phyloP scores from a whole-genome alignment of 2,329 filamentous ascomycete genomes.

The Polychaeton citri region DNA sequence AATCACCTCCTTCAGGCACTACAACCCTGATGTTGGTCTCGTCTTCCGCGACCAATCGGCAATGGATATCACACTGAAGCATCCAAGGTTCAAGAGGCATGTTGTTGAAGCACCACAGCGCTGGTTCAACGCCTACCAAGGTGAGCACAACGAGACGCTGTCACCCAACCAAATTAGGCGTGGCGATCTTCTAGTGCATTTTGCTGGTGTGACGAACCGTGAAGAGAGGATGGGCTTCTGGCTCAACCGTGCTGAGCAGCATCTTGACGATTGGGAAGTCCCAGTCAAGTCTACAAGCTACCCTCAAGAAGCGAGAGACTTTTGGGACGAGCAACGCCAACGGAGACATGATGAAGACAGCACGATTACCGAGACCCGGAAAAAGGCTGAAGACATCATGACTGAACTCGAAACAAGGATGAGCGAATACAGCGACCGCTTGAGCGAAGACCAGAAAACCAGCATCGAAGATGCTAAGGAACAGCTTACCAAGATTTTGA shows the following conservation, averaged over 20 bases:
- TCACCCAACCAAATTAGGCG: constrained; percentile 23
- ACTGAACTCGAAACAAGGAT: constrained; percentile 12
- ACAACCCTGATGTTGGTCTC: constrained; percentile 22
- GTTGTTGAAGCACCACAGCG: constrained; percentile 26
- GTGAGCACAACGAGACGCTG: constrained; percentile 24
- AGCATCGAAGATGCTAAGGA: constrained; percentile 15
- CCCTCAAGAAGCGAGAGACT: constrained; percentile 22
- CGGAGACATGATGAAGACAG: constrained; percentile 10
- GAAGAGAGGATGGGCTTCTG: constrained; percentile 25
- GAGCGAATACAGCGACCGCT: constrained; percentile 16
- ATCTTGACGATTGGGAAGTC: constrained; percentile 26
- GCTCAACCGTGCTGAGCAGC: constrained; percentile 24
- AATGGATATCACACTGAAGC: constrained; percentile 26
- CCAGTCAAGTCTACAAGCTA: constrained; percentile 24
- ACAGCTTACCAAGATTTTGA: constrained; percentile 14
- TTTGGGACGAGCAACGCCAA: constrained; percentile 21
- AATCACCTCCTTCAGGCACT: constrained; percentile 27
- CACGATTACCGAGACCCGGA: constrained; percentile 8
- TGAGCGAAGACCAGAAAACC: constrained; percentile 12
- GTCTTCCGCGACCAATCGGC: constrained; percentile 28
- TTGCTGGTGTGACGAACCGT: constrained; percentile 24
- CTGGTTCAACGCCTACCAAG: constrained; percentile 33
- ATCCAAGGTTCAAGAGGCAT: constrained; percentile 19
- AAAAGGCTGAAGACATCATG: constrained; percentile 13
- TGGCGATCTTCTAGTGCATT: constrained; percentile 32